phyloP scores from a whole-genome alignment of 495 filamentous ascomycete species.

The Parathielavia hyrcaniae region DNA sequence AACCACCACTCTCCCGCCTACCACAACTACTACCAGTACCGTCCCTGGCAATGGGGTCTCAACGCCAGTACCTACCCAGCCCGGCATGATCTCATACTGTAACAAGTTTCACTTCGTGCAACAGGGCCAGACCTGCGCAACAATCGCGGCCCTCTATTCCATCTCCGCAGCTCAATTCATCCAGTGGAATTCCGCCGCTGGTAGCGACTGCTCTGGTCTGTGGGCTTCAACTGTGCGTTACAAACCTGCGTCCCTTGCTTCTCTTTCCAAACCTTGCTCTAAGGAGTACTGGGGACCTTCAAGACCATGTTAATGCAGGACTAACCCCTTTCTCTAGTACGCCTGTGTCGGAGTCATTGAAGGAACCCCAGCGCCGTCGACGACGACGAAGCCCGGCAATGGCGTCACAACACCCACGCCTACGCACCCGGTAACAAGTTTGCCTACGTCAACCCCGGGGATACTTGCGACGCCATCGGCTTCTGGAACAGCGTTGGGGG shows the following conservation, averaged over 20 bases:
- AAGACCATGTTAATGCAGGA: background rate
- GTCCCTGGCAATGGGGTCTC: background rate
- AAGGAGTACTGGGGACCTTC: no score
- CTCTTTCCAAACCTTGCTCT: no score
- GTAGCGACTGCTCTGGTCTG: background rate
- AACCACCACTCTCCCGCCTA: background rate
- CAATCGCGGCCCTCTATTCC: background rate
- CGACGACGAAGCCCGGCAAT: background rate
- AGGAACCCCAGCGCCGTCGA: background rate
- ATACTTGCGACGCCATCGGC: background rate
- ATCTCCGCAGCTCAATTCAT: background rate
- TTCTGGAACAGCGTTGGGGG: background rate
- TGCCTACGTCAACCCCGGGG: background rate
- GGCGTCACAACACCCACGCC: background rate
- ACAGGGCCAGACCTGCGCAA: background rate
- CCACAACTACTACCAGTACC: background rate
- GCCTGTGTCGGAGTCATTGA: background rate
- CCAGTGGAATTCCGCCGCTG: slow-evolving; percentile 1
- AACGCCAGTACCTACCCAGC: background rate
- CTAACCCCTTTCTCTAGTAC: background rate
- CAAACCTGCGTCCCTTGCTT: background rate
- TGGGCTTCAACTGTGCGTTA: background rate
- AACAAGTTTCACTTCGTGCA: background rate
- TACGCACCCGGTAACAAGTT: background rate
- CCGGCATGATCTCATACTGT: background rate